Percentiles rank a stretch among this genome's conserved stretches.
Conservation (phyloP, 1,139 yeast genomes). For the Magnusiomyces ingens region DNA sequence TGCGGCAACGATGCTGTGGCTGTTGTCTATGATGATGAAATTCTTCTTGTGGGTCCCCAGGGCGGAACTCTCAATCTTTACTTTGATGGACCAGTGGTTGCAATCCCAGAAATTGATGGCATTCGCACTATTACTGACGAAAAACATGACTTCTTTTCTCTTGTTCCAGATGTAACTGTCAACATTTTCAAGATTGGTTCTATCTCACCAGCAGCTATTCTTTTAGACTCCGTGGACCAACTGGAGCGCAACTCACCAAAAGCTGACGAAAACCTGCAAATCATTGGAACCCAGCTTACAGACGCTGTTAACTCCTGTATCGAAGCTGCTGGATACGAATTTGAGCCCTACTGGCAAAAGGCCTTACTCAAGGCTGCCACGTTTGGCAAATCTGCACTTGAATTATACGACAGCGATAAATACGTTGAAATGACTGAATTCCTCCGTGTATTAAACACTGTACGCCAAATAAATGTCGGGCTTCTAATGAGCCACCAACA, state of each 20-base stretch:
- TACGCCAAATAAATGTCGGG: slow-evolving; percentile 60
- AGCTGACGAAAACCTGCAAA: slow-evolving; percentile 71
- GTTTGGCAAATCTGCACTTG: slow-evolving; percentile 71
- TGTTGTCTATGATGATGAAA: slow-evolving; percentile 51
- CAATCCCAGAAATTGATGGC: slow-evolving; percentile 62
- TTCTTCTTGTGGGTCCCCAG: slow-evolving; percentile 66
- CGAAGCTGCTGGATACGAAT: slow-evolving; percentile 69
- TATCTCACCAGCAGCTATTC: slow-evolving; percentile 71
- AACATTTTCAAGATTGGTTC: slow-evolving; percentile 78
- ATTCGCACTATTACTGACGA: slow-evolving; percentile 54
- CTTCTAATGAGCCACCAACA: slow-evolving; percentile 58
- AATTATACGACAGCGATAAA: slow-evolving; percentile 49
- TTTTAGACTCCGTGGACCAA: slow-evolving; percentile 76
- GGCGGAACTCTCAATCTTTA: slow-evolving; percentile 48
- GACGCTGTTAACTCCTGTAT: slow-evolving; percentile 69
- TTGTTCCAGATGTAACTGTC: slow-evolving; percentile 54
- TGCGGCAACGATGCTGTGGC: slow-evolving; percentile 82
- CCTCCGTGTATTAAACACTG: slow-evolving; percentile 62
- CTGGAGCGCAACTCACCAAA: slow-evolving; percentile 65
- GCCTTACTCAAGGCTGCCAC: slow-evolving; percentile 71
- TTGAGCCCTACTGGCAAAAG: slow-evolving; percentile 74
- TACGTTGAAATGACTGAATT: slow-evolving; percentile 56
- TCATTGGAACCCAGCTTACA: slow-evolving; percentile 43
- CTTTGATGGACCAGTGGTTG: slow-evolving; percentile 36
- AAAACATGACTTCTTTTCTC: slow-evolving; percentile 55